A percentile compares a stretch with the other conserved stretches of the same genome.
Conservation (phyloP, 495 filamentous ascomycete species). For the Talaromyces ruber region DNA sequence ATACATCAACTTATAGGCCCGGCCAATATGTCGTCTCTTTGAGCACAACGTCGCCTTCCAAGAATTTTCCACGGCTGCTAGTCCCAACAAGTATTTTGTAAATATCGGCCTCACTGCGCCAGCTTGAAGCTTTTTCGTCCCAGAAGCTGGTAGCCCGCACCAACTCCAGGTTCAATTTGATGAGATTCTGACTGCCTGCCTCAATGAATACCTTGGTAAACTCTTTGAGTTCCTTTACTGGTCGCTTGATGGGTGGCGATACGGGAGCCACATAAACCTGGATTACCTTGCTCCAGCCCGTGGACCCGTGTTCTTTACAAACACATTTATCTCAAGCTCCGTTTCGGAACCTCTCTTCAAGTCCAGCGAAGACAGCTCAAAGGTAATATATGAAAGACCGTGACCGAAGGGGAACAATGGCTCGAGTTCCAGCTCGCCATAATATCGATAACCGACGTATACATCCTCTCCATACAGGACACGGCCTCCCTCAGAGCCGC, state of each 20-base stretch:
- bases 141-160: constrained; percentile 72
- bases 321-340: constrained; percentile 41
- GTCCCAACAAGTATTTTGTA: background rate
- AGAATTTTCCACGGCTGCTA: constrained; percentile 6
- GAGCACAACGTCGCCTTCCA: constrained; percentile 7
- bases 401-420: constrained; percentile 77
- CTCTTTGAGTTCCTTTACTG: constrained; percentile 69
- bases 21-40: constrained; percentile 12
- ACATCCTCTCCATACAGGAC: constrained; percentile 74
- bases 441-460: constrained; percentile 78
- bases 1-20: constrained; percentile 5
- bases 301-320: constrained; percentile 58
- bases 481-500: constrained; percentile 65
- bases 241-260: constrained; percentile 45
- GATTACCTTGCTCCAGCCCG: constrained; percentile 61
- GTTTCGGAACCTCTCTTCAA: constrained; percentile 23
- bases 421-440: constrained; percentile 55
- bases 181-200: constrained; percentile 57
- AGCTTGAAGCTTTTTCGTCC: constrained; percentile 41
- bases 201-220: constrained; percentile 70
- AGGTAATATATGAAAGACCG: constrained; percentile 74
- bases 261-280: constrained; percentile 59
- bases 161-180: constrained; percentile 60
- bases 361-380: constrained; percentile 57
- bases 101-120: background rate